Base-by-base conservation (phyloP, 148 eudicot genomes). In the Camellia sinensis region DNA sequence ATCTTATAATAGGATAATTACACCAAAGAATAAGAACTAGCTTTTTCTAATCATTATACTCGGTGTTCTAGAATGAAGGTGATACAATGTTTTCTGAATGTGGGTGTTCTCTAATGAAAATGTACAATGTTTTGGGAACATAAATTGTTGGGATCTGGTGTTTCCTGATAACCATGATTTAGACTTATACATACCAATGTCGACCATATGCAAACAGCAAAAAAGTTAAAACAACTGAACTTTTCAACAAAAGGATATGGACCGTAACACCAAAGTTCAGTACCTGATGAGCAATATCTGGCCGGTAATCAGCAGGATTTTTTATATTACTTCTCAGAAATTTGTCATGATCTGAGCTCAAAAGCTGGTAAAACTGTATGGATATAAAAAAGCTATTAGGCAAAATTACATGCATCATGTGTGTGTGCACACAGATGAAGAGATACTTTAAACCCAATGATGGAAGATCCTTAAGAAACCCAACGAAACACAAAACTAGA, bases 271-370 rank as follows among this genome's bases (percentile, higher is more conserved):
- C 2, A 19, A 61, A 83, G 37, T 81, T 57, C 45, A 53, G 86
- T 66, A 93, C 98, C 95, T 92, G 98, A 82, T 93, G 94, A 84
- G 90, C 90, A 80, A 95, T 96, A 87, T 96, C 99, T 10, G 98
- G 98, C 78, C 98, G 89, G 88, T 90, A 96, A 37, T 93, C 93
- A 70, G 90, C 92, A 57, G 98, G 97, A 74, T 96, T 89, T 84
- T 84, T 86, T 75, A 85, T 88, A 75, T 92, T 91, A 80, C 86
- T 92, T 83, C 70, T 77, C 73, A 93, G 78, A 76, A 89, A 96
- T 85, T 89, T 87, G 59, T 90, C 86, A 87, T 95, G 99, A 44
- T 95, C 98, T 2, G 98, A 91, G 84, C 89, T 92, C 83, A 93
- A 87, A 75, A 96, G 86, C 82, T 92, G 91, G 82, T 92, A 96